Evolutionary conservation across 78 protist species (phyloP), one percentile per base, ranked within the genome.

Genomic region (Diacronema lutheri): DNA sequence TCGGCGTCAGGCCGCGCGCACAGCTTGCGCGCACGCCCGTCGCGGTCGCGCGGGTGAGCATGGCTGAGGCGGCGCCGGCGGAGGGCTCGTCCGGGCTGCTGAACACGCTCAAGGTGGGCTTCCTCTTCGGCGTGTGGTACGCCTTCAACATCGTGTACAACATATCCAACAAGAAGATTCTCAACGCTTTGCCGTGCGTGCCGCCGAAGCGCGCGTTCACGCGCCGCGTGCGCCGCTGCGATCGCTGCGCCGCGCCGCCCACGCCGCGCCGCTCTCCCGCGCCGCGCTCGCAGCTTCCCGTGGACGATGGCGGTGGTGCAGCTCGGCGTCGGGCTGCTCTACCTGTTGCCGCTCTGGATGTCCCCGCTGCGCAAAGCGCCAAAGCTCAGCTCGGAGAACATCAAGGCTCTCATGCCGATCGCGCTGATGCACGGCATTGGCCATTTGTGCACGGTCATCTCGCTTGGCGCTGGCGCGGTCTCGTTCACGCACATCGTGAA

Each of bases 121-220:
- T 41, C 56, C 56, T 69, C 23, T 81, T 69, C 77, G 0, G 33
- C 31, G 7, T 12, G n/a, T 81, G 86, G 86, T 81, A 65, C 31
- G 29, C 20, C 5, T 46, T 56, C 19, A 16, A n/a, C 26, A 71
- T 71, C 12, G 56, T 37, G 46, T 41, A 69, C 56, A 60, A 71
- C 50, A 55, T 38, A 33, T 21, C 46, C 37, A 68, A 71, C 78
- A 86, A 86, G 65, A 16, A 46, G 61, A 56, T 61, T 19, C 86
- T 82, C 71, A 58, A 12, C 16, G 37, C 29, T 10, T 9, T 62
- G 35, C 40, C 37, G 29, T 12, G 11, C 35, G 40, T 16, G 35
- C 69, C 10, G 10, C 19, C 20, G 66, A 14, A 9, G 21, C 20
- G 69, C 12, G n/a, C 20, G 37, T 62, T 1, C 69, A 26, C 35